Base-by-base conservation (phyloP, 306 rosid genomes). In the Cercis canadensis region DNA sequence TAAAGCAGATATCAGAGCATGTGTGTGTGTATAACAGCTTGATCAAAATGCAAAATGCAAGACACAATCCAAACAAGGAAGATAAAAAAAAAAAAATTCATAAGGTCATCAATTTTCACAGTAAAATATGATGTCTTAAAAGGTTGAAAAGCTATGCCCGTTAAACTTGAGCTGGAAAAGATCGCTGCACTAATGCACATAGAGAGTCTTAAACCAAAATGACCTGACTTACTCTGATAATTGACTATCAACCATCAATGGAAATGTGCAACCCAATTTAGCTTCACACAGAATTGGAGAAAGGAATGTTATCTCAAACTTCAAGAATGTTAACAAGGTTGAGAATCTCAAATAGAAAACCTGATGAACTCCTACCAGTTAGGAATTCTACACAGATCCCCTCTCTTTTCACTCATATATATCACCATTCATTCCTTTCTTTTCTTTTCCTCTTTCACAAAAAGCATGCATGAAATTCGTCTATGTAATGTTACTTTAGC, bases 1-100 rank as follows among this genome's bases (percentile, higher is more conserved):
- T 60, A 65, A 61, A 55, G 57, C 53, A 14, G 0, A 60, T 33
- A 74, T 77, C 77, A 72, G 60, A 50, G 65, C 8, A 19, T 54
- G 50, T 33, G 14, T 54, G 14, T 54, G 43, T 39, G 7, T 44
- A 68, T 10, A 41, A 32, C 5, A 78, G 32, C 39, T 34, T 10
- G 21, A 69, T 33, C 57, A 56, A 57, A 73, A 73, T 14, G 43
- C 53, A 17, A 32, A 17, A 43, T 65, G 41, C 13, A 67, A 15
- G 31, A 51, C 29, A 39, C 18, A 44, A 51, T 40, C n/a, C 43
- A 14, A 39, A 59, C 24, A 29, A 29, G 15, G 39, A 14, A 62
- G 17, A 61, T 57, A 37, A 32, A 73, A 72, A 41, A 29, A 8
- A 45, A 17, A 7, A n/a, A 29, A 11, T 19, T 18, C 43, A 55